Evolutionary conservation across 1,284 basidiomycete species (phyloP), one percentile per base, ranked within the genome.

Genomic region (Cryptococcus sp.): DNA sequence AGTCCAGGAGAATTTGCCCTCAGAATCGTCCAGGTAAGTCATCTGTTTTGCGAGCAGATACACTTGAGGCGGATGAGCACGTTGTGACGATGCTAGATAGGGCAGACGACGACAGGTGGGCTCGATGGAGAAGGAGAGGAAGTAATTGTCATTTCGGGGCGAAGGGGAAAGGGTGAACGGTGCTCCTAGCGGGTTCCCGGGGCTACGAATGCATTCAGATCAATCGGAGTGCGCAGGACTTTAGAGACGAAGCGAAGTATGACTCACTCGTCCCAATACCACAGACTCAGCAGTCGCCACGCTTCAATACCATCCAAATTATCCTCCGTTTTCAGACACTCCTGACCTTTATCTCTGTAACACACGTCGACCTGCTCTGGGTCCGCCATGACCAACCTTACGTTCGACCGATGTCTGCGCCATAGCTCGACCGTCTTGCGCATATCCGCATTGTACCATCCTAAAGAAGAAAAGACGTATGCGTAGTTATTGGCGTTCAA

Each of bases 91-190:
- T 5, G 51, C 44, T 1, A 67, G 25, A 39, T 69, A 68, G 5
- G 68, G 73, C 2, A 67, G 61, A 19, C 61, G 56, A 11, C 49
- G 54, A 58, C 79, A 80, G 0, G 69, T 65, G 3, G 64, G 66
- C 54, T 80, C 78, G 66, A 80, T 70, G 34, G 74, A 78, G 54
- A 77, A 79, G 17, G 77, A 77, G 3, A 80, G 64, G 59, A 75
- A 77, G 47, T 69, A 63, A 59, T 77, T 77, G 23, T 59, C 57
- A 45, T 68, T 63, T n/a, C 57, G 56, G 5, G 62, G 66, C 34
- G 67, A 74, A 64, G 78, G 78, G 2, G 73, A 74, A 7, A 80
- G 65, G 20, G 78, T 79, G 68, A 77, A 80, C 34, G 61, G 43
- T 0, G 58, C 34, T 3, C 79, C 79, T 2, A 79, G 67, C 0